A percentile compares a stretch with the other conserved stretches of the same genome.
These are phyloP conservation scores for Flagelloscypha sp. DNA, from an alignment of 768 basidiomycete species.

Conservation along the genomic window DNA sequence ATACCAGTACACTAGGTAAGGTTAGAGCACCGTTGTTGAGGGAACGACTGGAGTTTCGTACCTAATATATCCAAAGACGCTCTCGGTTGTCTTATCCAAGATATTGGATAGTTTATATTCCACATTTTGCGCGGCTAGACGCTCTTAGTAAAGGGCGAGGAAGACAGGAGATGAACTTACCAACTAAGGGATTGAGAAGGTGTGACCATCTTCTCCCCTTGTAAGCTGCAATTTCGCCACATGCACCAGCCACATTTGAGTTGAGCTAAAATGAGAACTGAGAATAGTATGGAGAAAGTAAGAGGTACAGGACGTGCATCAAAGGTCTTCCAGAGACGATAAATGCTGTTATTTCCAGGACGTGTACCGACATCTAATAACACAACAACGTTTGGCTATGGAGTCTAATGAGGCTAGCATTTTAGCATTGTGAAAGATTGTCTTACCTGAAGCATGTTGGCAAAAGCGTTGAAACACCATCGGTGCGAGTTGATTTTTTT, in stretches of 20 bases:
- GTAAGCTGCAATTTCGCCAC: conserved; percentile 92
- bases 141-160: background rate
- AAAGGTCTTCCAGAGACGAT: conserved; percentile 93
- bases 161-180: conserved; percentile 26
- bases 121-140: conserved; percentile 66
- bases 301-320: too few species aligned
- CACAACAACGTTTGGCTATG: conserved; percentile 83
- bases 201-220: conserved; percentile 85
- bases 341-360: conserved; percentile 81
- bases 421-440: background rate
- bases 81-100: conserved; percentile 74
- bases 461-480: conserved; percentile 97
- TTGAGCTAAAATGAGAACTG: too few species aligned
- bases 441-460: conserved; percentile 67
- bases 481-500: conserved; percentile 94
- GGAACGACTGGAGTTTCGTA: background rate
- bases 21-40: background rate
- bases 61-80: conserved; percentile 86
- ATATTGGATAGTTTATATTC: conserved; percentile 73
- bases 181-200: conserved; percentile 78
- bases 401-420: conserved; percentile 3
- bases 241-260: conserved; percentile 90
- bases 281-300: too few species aligned
- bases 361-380: conserved; percentile 92
- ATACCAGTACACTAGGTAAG: background rate